Percentiles rank a stretch among this genome's conserved stretches.
These are phyloP conservation scores for Naganishia antarctica DNA, from an alignment of 768 basidiomycete genomes.

Conservation along the genomic window DNA sequence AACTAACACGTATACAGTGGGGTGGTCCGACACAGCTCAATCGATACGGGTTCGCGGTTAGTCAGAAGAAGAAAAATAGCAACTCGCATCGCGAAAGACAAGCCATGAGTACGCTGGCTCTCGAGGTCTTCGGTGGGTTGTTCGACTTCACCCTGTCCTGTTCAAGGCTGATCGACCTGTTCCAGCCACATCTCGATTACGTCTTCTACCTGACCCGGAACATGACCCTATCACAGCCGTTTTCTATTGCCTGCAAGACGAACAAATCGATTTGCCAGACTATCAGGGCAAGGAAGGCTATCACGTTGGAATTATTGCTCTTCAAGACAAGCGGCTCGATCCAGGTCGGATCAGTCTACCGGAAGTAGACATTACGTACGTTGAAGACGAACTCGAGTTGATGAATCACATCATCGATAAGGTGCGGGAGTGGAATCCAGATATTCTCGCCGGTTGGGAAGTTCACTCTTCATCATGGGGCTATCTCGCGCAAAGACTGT, in stretches of 20 bases:
- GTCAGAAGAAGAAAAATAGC: constrained; percentile 53
- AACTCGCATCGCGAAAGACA: constrained; percentile 59
- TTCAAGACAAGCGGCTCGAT: constrained; percentile 22
- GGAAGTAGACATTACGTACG: constrained; percentile 53
- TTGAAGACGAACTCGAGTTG: constrained; percentile 70
- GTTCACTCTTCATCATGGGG: constrained; percentile 86
- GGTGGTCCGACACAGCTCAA: constrained; percentile 72
- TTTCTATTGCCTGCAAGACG: constrained; percentile 68
- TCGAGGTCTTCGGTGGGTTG: constrained; percentile 77
- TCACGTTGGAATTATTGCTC: constrained; percentile 43
- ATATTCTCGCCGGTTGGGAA: constrained; percentile 89
- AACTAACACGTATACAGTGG: constrained; percentile 51
- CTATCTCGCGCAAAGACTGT: constrained; percentile 67
- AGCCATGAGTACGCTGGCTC: constrained; percentile 69
- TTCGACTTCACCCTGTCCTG: not conserved
- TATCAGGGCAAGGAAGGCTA: constrained; percentile 37
- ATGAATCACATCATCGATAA: constrained; percentile 71
- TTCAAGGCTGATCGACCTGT: not conserved
- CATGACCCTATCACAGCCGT: constrained; percentile 63
- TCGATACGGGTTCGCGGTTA: constrained; percentile 63
- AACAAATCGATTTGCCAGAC: constrained; percentile 34
- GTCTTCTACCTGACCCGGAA: constrained; percentile 63
- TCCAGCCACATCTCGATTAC: constrained; percentile 61
- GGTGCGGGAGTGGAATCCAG: constrained; percentile 75
- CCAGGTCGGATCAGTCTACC: constrained; percentile 20